Percentiles rank a stretch among this genome's conserved stretches.
Conservation (phyloP, 768 basidiomycete species). For the Pleurotus salmoneostramineus region DNA sequence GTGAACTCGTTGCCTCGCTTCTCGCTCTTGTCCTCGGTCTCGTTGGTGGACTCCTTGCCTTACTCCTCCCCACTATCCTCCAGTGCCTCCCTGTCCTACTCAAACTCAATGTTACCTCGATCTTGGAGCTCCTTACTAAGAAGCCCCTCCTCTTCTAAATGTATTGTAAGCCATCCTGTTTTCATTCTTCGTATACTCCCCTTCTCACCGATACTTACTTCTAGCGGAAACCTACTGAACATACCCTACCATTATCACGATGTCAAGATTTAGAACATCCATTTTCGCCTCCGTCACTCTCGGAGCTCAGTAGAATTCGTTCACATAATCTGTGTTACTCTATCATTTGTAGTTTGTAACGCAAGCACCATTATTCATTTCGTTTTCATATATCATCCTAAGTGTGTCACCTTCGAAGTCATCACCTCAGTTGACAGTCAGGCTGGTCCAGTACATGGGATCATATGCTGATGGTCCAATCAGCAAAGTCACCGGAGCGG, state of each 20-base stretch:
- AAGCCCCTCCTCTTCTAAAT: neutral
- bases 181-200: neutral
- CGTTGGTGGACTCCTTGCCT: conserved; percentile 14
- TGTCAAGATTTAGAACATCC: neutral
- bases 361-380: neutral
- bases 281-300: neutral
- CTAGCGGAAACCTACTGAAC: neutral
- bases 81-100: conserved; percentile 12
- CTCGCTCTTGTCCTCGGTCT: conserved; percentile 12
- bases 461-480: no score
- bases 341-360: neutral
- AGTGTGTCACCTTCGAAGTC: neutral
- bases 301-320: neutral
- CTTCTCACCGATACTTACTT: neutral
- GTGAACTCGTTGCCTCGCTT: conserved; percentile 11
- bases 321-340: neutral
- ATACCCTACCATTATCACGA: neutral
- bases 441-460: no score
- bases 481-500: no score
- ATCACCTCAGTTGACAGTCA: neutral
- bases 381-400: neutral
- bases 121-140: conserved; percentile 15
- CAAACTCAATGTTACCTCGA: conserved; percentile 10
- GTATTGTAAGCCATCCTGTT: neutral
- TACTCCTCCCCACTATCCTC: conserved; percentile 13